Base-by-base conservation (phyloP, 495 filamentous ascomycete genomes). In the Xylaria palmicola region DNA sequence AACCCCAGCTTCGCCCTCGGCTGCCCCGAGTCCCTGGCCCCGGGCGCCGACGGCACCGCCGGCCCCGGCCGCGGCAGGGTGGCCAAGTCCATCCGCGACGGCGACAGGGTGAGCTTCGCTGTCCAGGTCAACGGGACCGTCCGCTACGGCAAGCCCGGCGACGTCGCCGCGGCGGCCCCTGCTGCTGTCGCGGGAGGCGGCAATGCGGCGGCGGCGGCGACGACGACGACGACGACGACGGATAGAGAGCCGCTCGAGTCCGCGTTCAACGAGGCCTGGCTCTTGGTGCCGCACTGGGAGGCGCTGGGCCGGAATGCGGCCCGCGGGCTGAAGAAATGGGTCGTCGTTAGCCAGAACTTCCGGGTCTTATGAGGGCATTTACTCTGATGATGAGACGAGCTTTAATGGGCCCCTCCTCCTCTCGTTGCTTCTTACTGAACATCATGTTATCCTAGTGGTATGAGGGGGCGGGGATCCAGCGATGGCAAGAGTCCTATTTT, bases 321-420 rank as follows among this genome's bases (percentile, higher is more conserved):
- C 3, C 62, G 60, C 27, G 75, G 74, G 27, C 73, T 78, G 41
- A 78, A 75, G 58, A 79, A 78, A 47, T 92, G 86, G 83, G 71
- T 93, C 36, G 85, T 93, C 49, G 81, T 86, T 59, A 90, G 83
- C 51, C 89, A 93, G 74, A 91, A 85, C 49, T 92, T 91, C 64
- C 80, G 88, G 19, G 65, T 74, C 7, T 56, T 75, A n/a, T 75
- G 53, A 66, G n/a, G n/a, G n/a, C n/a, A n/a, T n/a, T n/a, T n/a
- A n/a, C n/a, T n/a, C n/a, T n/a, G n/a, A n/a, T n/a, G n/a, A n/a
- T n/a, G n/a, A n/a, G n/a, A n/a, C n/a, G n/a, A n/a, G n/a, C n/a
- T n/a, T n/a, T n/a, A n/a, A n/a, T n/a, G n/a, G n/a, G n/a, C n/a
- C n/a, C n/a, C n/a, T n/a, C n/a, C n/a, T n/a, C n/a, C n/a, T n/a